Evolutionary conservation across 2,329 filamentous ascomycete species (phyloP), one percentile per base, ranked within the genome.

Genomic region (Penicillium glabrum): DNA sequence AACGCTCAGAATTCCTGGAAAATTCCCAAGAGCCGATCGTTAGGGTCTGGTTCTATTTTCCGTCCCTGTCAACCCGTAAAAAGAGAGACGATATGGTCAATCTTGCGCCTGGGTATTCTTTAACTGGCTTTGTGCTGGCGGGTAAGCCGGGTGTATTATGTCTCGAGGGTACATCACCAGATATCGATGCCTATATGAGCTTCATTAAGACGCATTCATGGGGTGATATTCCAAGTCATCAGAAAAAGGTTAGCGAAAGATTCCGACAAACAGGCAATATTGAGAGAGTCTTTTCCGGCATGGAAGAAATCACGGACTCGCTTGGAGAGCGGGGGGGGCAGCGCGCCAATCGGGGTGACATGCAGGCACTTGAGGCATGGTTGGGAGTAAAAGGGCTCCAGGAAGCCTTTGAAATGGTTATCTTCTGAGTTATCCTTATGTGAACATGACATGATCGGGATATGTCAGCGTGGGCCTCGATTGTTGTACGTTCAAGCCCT

Each of bases 151-250:
- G 84, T 0, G 65, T 72, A 5, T 57, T 72, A 44, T 72, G 70
- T 55, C 62, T 72, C 6, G 70, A 72, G 54, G 2, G 72, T 79
- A 67, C 53, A 0, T 80, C 82, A 0, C 48, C 63, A 8, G 67
- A 74, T 26, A 78, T 86, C 2, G 83, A 86, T 54, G 79, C 78
- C 10, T 86, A 85, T 61, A 86, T 86, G 84, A 81, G 77, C 27
- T 86, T 83, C 55, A 86, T 86, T 72, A 86, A 86, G 70, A 86
- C 83, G 6, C 81, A 86, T 61, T 84, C 82, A 52, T 86, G 84
- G 84, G 80, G 83, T 0, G 84, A 86, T 67, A 86, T 86, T 6
- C 84, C 84, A 0, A 77, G 82, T 19, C 79, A 85, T 56, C 84
- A 86, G 59, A 86, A 86, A 61, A 86, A 86, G 62, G 83, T 86